Evolutionary conservation across 1,139 yeast species (phyloP).

Genomic region (Saccharomyces uvarum): DNA sequence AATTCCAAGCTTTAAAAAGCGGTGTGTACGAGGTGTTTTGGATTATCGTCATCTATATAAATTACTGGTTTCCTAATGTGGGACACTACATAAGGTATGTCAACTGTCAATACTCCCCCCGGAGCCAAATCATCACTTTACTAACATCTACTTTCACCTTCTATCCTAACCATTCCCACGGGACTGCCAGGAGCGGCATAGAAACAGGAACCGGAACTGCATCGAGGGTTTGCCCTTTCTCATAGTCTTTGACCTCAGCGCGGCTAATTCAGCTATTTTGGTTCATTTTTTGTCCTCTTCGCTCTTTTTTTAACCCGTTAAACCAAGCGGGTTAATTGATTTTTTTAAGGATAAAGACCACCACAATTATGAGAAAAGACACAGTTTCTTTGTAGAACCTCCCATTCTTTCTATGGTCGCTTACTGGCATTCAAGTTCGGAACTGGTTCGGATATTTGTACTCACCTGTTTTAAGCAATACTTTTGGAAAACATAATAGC

Average conservation of each 20-base stretch:
- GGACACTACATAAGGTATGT: conserved; percentile 12
- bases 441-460: not conserved
- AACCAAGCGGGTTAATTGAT: not conserved
- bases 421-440: not conserved
- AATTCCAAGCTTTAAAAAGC: not conserved
- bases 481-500: not conserved
- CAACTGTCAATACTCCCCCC: not conserved
- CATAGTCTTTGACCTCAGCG: not conserved
- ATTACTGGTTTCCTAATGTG: conserved; percentile 13
- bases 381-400: not conserved
- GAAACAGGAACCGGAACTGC: not conserved
- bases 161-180: not conserved
- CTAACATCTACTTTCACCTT: not conserved
- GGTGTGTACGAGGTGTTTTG: conserved; percentile 10
- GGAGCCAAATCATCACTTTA: not conserved
- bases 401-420: not conserved
- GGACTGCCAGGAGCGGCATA: not conserved
- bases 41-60: conserved; percentile 10
- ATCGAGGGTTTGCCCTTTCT: not conserved
- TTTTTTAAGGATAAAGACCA: not conserved
- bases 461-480: not conserved
- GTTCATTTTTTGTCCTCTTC: not conserved
- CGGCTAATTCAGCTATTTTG: not conserved
- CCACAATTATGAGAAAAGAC: not conserved
- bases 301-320: not conserved